phyloP scores from a whole-genome alignment of 495 filamentous ascomycete species.

The Staphylotrichum longicolle region DNA sequence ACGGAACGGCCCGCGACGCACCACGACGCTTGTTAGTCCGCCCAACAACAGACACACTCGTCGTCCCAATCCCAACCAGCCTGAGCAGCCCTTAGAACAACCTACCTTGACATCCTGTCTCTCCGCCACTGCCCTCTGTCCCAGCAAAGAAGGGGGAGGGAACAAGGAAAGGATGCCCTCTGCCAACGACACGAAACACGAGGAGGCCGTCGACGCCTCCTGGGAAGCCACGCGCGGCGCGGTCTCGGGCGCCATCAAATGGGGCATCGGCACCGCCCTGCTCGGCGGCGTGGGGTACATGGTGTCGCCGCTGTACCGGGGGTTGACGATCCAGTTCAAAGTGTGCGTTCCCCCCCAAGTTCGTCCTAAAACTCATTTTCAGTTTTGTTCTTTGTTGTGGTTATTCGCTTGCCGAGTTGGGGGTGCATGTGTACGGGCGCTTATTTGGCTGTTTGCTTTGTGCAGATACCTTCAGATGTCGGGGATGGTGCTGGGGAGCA shows the following conservation, averaged over 20 bases:
- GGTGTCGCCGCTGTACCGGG: constrained; percentile 72
- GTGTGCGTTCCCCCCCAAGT: constrained; percentile 52
- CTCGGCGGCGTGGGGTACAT: constrained; percentile 57
- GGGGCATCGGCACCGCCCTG: constrained; percentile 58
- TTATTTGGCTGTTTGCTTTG: too few relatives aligned
- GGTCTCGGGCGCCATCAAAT: constrained; percentile 60
- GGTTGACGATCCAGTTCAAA: constrained; percentile 87
- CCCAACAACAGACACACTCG: too few relatives aligned
- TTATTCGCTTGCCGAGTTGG: too few relatives aligned
- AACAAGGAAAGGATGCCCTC: constrained; percentile 34
- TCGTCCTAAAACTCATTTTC: background rate
- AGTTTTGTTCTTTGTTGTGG: background rate
- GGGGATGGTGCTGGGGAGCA: constrained; percentile 79
- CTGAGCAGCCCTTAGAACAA: too few relatives aligned
- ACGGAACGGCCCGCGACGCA: too few relatives aligned
- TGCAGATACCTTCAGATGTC: constrained; percentile 79
- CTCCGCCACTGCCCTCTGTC: too few relatives aligned
- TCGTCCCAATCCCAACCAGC: too few relatives aligned
- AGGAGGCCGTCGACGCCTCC: constrained; percentile 58
- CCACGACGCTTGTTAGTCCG: too few relatives aligned
- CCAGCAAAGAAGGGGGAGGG: background rate
- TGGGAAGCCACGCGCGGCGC: constrained; percentile 63
- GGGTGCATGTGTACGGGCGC: too few relatives aligned
- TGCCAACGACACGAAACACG: constrained; percentile 45
- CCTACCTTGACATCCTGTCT: too few relatives aligned